phyloP scores from a whole-genome alignment of 1,139 yeast species.

The Hemisphaericaspora lyxosophila region DNA sequence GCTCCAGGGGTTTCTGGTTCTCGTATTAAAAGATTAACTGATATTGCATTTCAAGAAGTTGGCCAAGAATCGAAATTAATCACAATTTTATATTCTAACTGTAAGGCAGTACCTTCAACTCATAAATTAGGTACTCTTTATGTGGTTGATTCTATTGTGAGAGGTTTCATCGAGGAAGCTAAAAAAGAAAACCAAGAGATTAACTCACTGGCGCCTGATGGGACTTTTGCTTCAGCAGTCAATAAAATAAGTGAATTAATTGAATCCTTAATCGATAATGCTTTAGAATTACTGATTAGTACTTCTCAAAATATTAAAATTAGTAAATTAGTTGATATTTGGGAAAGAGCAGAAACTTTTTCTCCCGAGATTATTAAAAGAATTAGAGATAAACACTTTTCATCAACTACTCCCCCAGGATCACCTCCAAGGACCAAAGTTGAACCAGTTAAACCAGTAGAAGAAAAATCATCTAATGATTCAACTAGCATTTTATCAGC shows the following conservation, averaged over 20 bases:
- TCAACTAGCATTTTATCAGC: conserved; percentile 65
- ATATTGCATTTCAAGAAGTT: conserved; percentile 69
- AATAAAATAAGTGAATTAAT: conserved; percentile 58
- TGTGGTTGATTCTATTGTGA: conserved; percentile 87
- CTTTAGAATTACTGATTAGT: conserved; percentile 52
- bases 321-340: conserved; percentile 81
- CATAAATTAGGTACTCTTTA: conserved; percentile 90
- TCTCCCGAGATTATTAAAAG: conserved; percentile 51
- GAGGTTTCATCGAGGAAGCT: conserved; percentile 81
- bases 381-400: conserved; percentile 61
- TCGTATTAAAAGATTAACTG: conserved; percentile 83
- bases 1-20: conserved; percentile 96
- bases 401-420: conserved; percentile 55
- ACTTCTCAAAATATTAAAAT: conserved; percentile 67
- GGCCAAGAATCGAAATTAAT: conserved; percentile 57
- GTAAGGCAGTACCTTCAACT: conserved; percentile 72
- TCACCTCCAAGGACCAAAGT: conserved; percentile 45
- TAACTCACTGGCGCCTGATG: conserved; percentile 55
- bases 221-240: conserved; percentile 75
- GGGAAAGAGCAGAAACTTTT: conserved; percentile 88
- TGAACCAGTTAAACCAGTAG: conserved; percentile 26
- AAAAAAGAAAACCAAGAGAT: conserved; percentile 49
- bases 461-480: conserved; percentile 32
- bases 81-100: conserved; percentile 60
- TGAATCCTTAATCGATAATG: conserved; percentile 58